These are phyloP conservation scores for Macrolepiota albuminosa DNA, from an alignment of 768 basidiomycete species.

Conservation along the genomic window DNA sequence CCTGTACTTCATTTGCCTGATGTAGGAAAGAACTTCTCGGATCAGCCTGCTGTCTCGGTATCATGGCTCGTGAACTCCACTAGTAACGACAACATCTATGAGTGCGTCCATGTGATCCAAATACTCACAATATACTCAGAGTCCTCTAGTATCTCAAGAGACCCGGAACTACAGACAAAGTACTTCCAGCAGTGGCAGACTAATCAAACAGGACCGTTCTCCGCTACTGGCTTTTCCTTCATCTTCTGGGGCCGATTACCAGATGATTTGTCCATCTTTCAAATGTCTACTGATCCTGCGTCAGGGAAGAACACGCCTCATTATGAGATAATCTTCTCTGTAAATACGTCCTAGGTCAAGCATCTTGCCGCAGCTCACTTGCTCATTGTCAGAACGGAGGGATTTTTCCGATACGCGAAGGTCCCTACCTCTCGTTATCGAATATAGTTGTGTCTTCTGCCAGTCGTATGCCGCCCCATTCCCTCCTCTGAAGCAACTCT, in stretches of 20 bases:
- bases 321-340: constrained; percentile 24
- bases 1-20: constrained; percentile 21
- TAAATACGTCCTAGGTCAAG: constrained; percentile 9
- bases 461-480: constrained; percentile 1
- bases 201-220: constrained; percentile 25
- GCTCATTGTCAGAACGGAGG: constrained; percentile 5
- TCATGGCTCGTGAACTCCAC: constrained; percentile 25
- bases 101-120: not conserved
- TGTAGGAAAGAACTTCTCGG: not conserved
- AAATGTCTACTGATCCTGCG: constrained; percentile 21
- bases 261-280: constrained; percentile 17
- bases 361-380: not conserved
- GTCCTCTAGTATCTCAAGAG: constrained; percentile 3
- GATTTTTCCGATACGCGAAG: not conserved
- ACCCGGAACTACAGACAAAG: constrained; percentile 15
- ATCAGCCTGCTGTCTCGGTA: not conserved
- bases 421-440: not conserved
- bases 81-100: constrained; percentile 20
- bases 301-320: constrained; percentile 27
- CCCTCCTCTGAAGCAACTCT: not conserved
- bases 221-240: constrained; percentile 16
- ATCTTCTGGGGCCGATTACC: constrained; percentile 24
- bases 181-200: constrained; percentile 23
- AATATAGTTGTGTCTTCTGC: constrained; percentile 5
- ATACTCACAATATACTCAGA: not conserved